Evolutionary conservation across 2,329 filamentous ascomycete genomes (phyloP), one percentile per base, ranked within the genome.

Genomic region (Phyllosticta ampelicida): DNA sequence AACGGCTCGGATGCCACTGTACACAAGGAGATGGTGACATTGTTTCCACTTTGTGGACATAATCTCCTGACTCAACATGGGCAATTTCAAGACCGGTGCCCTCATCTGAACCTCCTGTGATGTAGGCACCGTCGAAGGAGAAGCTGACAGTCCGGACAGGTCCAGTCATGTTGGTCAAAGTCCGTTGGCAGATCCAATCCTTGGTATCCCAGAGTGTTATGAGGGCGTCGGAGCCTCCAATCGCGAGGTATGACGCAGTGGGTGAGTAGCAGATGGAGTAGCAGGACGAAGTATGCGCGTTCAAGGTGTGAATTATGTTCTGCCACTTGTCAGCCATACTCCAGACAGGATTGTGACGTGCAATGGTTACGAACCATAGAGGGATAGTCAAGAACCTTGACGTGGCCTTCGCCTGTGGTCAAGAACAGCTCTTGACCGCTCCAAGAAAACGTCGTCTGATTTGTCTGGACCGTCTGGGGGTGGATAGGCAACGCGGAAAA

Each of bases 191-290:
- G 58, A 88, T 82, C 86, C 87, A 90, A 63, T 88, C 84, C 48
- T 79, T 78, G 3, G 87, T 90, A 65, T 91, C 87, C 85, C 87
- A 92, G 2, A 92, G 75, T 5, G 85, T 79, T 63, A 91, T 86
- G 54, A 89, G 80, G 1, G 86, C 86, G 66, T 92, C 88, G 9
- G 84, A 83, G 9, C 86, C 87, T 28, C 87, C 88, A 0, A 86
- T 87, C 0, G 88, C 88, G 51, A 92, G 76, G 66, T 85, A 87
- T 49, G 83, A 78, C 48, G 84, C 87, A 51, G 81, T 83, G 0
- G 88, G 87, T 62, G 87, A 86, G 65, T 90, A 74, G 61, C 85
- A 85, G 11, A 84, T 79, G 9, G 83, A 80, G 61, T 87, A 77
- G 65, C 86, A 89, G 4, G 86, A 82, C 3, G 85, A 86, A 2